phyloP scores from a whole-genome alignment of 371 early-diverging fungal species.

The Mortierella sp. region DNA sequence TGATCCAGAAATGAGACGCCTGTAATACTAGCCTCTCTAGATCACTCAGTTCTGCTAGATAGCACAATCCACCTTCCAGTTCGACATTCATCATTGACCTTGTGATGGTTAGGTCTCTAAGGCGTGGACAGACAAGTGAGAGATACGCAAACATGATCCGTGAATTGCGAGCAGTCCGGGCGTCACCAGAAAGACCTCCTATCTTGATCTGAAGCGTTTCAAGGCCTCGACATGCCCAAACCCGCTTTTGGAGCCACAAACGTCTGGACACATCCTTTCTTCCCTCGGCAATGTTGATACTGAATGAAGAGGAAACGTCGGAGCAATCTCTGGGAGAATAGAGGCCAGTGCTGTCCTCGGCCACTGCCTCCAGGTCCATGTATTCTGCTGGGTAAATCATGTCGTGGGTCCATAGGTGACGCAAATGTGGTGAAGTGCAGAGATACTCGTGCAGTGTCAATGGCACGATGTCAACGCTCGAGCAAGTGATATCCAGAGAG shows the following conservation, averaged over 20 bases:
- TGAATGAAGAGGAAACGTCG: neutral
- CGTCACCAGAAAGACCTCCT: slow-evolving; percentile 13
- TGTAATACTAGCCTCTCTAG: slow-evolving; percentile 16
- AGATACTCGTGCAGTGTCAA: slow-evolving; percentile 26
- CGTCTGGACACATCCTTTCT: neutral
- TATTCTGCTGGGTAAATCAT: slow-evolving; percentile 25
- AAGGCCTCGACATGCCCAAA: slow-evolving; percentile 25
- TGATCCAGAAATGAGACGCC: slow-evolving; percentile 19
- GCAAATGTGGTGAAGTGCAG: slow-evolving; percentile 21
- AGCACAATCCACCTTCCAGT: slow-evolving; percentile 25
- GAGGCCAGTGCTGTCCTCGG: slow-evolving; percentile 1
- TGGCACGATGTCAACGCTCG: slow-evolving; percentile 4
- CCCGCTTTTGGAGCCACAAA: slow-evolving; percentile 11
- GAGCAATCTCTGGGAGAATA: slow-evolving; percentile 17
- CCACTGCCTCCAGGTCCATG: slow-evolving; percentile 21
- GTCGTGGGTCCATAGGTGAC: slow-evolving; percentile 12
- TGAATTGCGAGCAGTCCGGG: slow-evolving; percentile 9
- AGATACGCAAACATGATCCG: slow-evolving; percentile 27
- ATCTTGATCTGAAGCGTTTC: slow-evolving; percentile 25
- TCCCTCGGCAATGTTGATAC: neutral
- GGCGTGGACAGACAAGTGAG: slow-evolving; percentile 14
- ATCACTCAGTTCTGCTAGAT: slow-evolving; percentile 1
- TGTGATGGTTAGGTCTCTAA: slow-evolving; percentile 14
- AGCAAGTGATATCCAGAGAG: slow-evolving; percentile 15
- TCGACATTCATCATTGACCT: slow-evolving; percentile 19